Evolutionary conservation across 1,284 basidiomycete genomes (phyloP), one percentile per base, ranked within the genome.

Genomic region (Ustilago lituana): DNA sequence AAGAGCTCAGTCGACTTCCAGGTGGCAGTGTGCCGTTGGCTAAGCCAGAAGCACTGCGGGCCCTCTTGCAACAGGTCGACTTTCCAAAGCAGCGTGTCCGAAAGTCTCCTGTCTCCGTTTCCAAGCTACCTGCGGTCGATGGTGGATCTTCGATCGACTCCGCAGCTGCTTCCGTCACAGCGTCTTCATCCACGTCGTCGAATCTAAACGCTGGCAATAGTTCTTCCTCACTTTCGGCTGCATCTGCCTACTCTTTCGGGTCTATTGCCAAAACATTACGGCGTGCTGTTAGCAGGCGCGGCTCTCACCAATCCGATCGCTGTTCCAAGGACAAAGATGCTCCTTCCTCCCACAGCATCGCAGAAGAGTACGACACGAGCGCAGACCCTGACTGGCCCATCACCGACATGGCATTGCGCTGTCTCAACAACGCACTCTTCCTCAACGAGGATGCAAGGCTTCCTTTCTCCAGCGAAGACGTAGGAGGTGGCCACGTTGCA

Each of bases 371-470:
- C 36, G 50, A 56, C 23, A 24, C 45, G 14, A 29, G 40, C 2
- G 38, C 44, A 6, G 69, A 59, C n/a, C 64, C 69, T 1, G 60
- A 72, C 38, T 72, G 69, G 69, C 35, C 49, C 23, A 56, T 67
- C 48, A 68, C 73, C 9, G 77, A 79, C 24, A 59, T 71, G 51
- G 73, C 73, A 14, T 38, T 79, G 35, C 73, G 77, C 40, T 70
- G 66, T 29, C 68, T 79, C 57, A 79, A 79, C 62, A 79, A 79
- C 45, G 71, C 64, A 2, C 63, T 79, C 27, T 76, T 67, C 43
- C 69, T 77, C 29, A 66, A 79, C 45, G 54, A 76, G 39, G 35
- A 50, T 22, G 50, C 62, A 3, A 37, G 75, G 2, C 44, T 54
- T 12, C 52, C 55, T 8, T 78, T 76, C 35, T 61, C 58, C 12